phyloP scores from a whole-genome alignment of 2,329 filamentous ascomycete genomes.

The Ophiostoma populinum region DNA sequence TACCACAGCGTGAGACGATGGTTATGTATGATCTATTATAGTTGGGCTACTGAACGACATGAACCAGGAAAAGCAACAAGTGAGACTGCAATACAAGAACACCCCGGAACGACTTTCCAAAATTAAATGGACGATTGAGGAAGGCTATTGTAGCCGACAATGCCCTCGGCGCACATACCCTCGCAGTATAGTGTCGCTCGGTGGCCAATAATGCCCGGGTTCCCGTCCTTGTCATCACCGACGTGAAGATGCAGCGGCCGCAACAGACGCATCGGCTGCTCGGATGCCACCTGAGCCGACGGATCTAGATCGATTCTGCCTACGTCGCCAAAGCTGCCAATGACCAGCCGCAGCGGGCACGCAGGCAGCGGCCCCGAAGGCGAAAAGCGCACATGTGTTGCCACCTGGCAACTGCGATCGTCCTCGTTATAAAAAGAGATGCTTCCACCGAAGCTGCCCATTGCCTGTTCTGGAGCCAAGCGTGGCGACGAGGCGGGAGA shows the following conservation, averaged over 20 bases:
- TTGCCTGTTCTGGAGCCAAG: not conserved
- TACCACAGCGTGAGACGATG: too few species aligned
- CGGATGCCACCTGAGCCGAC: too few species aligned
- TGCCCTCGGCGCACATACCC: slow-evolving; percentile 7
- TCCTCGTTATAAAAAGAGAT: slow-evolving; percentile 10
- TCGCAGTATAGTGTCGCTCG: slow-evolving; percentile 6
- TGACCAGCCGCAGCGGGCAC: slow-evolving; percentile 4
- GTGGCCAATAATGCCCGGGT: slow-evolving; percentile 10
- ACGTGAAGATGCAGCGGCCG: slow-evolving; percentile 11
- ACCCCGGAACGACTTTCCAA: too few species aligned
- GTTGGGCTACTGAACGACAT: too few species aligned
- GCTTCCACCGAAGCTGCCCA: slow-evolving; percentile 5
- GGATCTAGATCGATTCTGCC: not conserved
- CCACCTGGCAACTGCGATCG: slow-evolving; percentile 9
- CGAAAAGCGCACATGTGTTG: slow-evolving; percentile 10
- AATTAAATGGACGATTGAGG: not conserved
- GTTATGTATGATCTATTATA: too few species aligned
- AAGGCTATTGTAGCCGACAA: slow-evolving; percentile 11
- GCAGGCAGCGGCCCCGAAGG: not conserved
- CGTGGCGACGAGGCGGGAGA: not conserved
- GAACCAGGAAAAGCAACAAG: not conserved
- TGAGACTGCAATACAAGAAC: too few species aligned
- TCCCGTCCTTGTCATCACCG: slow-evolving; percentile 9
- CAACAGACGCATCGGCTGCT: slow-evolving; percentile 1
- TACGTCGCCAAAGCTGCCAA: slow-evolving; percentile 8